Evolutionary conservation across 2,329 filamentous ascomycete genomes (phyloP), one percentile per base, ranked within the genome.

Genomic region (Chaetothyriales sp.): DNA sequence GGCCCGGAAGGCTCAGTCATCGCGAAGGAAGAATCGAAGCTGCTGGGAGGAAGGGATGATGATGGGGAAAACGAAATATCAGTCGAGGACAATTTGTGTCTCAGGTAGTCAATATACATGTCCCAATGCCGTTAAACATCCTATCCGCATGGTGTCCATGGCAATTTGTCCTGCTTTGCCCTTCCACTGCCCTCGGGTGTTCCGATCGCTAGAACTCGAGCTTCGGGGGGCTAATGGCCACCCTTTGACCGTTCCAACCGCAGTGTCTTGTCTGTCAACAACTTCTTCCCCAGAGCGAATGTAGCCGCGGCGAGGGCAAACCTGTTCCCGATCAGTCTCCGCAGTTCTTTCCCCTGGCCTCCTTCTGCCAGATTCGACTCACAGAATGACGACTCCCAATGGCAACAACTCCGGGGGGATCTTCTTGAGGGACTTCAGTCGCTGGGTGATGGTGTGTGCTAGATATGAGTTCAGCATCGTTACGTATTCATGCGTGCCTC

Each of bases 361-460:
- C 32, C 43, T 46, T 47, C 28, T n/a, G 18, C 7, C 12, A 12
- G 22, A 48, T 25, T 39, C 32, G 51, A 69, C 86, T 68, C 89
- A 90, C 73, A 75, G 79, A 64, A 96, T 82, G 70, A 96, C 92
- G 61, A 92, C 73, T 69, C 84, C 89, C 63, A 98, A 83, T 65
- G 92, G 92, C 62, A 89, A 80, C 78, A 98, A 78, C 78, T 98
- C 92, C 61, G 87, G 81, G 61, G 92, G 92, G 66, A 96, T 84
- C 73, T 82, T 81, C 78, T 84, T 89, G 65, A 95, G 77, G 67
- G 81, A 83, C 68, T 89, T 85, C 64, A 98, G 77, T 68, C 90
- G 86, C 76, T 96, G 92, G 60, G 90, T 95, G 71, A 96, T 81
- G 64, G 90, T 95, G 75, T 96, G 92, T 68, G 87, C 92, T 98